Evolutionary conservation across 176 grass and related monocot genomes (phyloP).

Genomic region (Coix lacrymajobi): DNA sequence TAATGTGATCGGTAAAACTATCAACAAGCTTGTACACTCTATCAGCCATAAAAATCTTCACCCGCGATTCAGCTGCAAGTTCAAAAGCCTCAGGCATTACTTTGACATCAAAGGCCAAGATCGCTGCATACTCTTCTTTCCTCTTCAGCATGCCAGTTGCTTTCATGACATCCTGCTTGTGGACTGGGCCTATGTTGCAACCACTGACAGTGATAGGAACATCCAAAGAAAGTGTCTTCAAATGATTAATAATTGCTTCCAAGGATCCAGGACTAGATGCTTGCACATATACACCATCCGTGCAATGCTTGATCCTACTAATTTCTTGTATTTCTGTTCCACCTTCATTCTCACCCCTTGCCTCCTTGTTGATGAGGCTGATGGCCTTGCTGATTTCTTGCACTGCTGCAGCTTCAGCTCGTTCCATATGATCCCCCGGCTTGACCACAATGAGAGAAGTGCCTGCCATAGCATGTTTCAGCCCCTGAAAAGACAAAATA

Average conservation of each 20-base stretch:
- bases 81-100: constrained; percentile 60
- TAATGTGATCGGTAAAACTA: constrained; percentile 55
- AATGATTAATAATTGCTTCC: constrained; percentile 47
- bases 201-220: constrained; percentile 56
- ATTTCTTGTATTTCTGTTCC: neutral
- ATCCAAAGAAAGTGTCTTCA: constrained; percentile 38
- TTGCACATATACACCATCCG: constrained; percentile 72
- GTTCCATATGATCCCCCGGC: constrained; percentile 35
- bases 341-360: neutral
- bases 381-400: neutral
- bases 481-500: constrained; percentile 26
- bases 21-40: constrained; percentile 71
- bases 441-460: constrained; percentile 48
- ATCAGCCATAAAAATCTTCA: constrained; percentile 58
- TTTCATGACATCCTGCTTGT: constrained; percentile 78
- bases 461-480: constrained; percentile 58
- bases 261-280: constrained; percentile 57
- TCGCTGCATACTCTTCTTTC: constrained; percentile 66
- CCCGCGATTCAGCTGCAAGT: constrained; percentile 47
- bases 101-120: constrained; percentile 76
- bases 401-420: constrained; percentile 24
- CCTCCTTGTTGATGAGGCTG: neutral
- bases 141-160: constrained; percentile 61
- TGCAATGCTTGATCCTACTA: neutral
- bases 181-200: constrained; percentile 60